Base-by-base conservation (phyloP, 1,284 basidiomycete genomes). In the Blastosporella zonata region DNA sequence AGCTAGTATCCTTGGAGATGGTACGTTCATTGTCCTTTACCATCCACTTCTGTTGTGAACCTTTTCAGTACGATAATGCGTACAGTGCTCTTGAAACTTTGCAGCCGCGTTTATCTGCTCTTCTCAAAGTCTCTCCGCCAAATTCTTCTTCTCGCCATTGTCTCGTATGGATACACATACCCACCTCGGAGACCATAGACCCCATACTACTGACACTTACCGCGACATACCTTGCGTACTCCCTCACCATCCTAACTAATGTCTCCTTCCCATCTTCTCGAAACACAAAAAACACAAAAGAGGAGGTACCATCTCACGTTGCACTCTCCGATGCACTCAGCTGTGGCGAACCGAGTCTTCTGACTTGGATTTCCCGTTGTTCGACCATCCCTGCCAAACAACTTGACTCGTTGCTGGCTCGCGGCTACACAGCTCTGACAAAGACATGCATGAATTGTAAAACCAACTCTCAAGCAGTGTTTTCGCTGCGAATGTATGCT, bases 1-100 rank as follows among this genome's bases (percentile, higher is more conserved):
- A 87, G 60, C 64, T 90, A 0, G 67, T 88, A 13, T 59, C 73
- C 22, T 62, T 89, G 41, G 84, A 87, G 54, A 69, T 84, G 78
- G 84, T 87, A 59, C 49, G 81, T 67, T 47, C 3, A 46, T 37
- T 12, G 23, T 33, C 48, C 9, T 42, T 21, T 20, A 31, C 43
- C 46, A 37, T 6, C 52, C 20, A 46, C 8, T 51, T 40, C 25
- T 29, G 3, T 38, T 37, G 22, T 9, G 21, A 6, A 43, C 7
- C 12, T n/a, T 29, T 33, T 10, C 49, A 87, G 85, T 75, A 74
- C 56, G 74, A 80, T 23, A 59, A 66, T 22, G 79, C 82, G 0
- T 50, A 74, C 5, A 60, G 62, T 29, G 60, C 78, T 2, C 62
- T 84, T 9, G 54, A 59, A 25, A 74, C 73, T 36, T 76, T 81